Evolutionary conservation across 768 basidiomycete species (phyloP).

Genomic region (Ephemerocybe angulata): DNA sequence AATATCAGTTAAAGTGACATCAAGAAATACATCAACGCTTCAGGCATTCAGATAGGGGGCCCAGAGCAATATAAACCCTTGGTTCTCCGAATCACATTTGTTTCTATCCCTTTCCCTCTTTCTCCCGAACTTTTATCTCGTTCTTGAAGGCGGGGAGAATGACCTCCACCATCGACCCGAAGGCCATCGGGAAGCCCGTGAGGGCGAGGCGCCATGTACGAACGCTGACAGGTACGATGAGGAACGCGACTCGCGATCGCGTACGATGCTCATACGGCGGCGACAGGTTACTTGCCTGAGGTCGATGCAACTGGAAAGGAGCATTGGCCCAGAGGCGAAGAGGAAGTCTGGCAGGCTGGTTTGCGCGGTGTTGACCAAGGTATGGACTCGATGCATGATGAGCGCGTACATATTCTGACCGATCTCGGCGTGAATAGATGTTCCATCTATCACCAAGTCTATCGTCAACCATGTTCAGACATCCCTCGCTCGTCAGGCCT

Average conservation of each 20-base stretch:
- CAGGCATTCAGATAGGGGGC: neutral
- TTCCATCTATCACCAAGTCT: slow-evolving; percentile 62
- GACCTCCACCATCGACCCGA: slow-evolving; percentile 65
- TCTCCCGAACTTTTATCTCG: slow-evolving; percentile 8
- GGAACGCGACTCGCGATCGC: neutral
- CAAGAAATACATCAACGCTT: neutral
- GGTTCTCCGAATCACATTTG: slow-evolving; percentile 1
- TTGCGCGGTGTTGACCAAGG: slow-evolving; percentile 57
- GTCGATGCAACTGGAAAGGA: slow-evolving; percentile 73
- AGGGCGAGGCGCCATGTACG: slow-evolving; percentile 64
- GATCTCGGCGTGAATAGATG: slow-evolving; percentile 36
- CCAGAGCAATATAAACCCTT: slow-evolving; percentile 8
- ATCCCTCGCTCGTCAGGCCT: slow-evolving; percentile 85
- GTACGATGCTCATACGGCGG: neutral
- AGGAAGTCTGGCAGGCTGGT: slow-evolving; percentile 65
- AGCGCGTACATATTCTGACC: neutral
- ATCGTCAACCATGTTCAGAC: slow-evolving; percentile 85
- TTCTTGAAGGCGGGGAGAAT: slow-evolving; percentile 27
- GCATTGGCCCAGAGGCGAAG: slow-evolving; percentile 82
- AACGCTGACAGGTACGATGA: slow-evolving; percentile 52
- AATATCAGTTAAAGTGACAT: slow-evolving; percentile 5
- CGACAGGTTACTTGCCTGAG: slow-evolving; percentile 74
- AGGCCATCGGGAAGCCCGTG: slow-evolving; percentile 59
- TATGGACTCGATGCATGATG: slow-evolving; percentile 34
- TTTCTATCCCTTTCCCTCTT: slow-evolving; percentile 10